A percentile compares a stretch with the other conserved stretches of the same genome.
These are phyloP conservation scores for Cerioporus squamosus DNA, from an alignment of 1,284 basidiomycete genomes.

Conservation along the genomic window DNA sequence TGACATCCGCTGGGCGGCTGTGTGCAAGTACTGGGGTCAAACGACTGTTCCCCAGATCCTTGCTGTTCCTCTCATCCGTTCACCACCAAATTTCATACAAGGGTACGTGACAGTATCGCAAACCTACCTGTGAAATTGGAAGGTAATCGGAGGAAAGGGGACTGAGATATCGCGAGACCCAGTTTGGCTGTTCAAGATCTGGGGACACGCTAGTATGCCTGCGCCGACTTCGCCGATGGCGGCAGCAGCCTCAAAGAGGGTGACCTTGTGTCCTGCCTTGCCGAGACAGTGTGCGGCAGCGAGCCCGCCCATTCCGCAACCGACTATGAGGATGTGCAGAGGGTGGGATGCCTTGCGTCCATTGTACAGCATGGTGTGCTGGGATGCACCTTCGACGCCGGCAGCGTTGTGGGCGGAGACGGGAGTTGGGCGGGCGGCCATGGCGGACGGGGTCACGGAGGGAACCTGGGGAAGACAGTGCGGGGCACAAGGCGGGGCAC, in stretches of 20 bases:
- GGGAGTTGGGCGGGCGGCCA: constrained; percentile 6
- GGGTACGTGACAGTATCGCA: too few relatives aligned
- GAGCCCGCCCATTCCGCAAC: constrained; percentile 52
- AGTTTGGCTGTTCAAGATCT: too few relatives aligned
- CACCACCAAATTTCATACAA: too few relatives aligned
- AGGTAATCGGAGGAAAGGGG: too few relatives aligned
- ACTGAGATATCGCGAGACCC: too few relatives aligned
- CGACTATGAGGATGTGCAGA: constrained; percentile 50
- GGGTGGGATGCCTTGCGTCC: constrained; percentile 37
- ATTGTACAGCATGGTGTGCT: constrained; percentile 27
- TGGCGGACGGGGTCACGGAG: constrained; percentile 1
- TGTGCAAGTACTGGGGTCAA: too few relatives aligned
- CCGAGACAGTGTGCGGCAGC: constrained; percentile 48
- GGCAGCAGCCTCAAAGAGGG: constrained; percentile 47
- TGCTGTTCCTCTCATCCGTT: too few relatives aligned
- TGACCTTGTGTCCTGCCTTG: constrained; percentile 50
- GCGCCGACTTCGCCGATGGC: constrained; percentile 52
- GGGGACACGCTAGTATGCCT: too few relatives aligned
- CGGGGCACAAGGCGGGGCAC: constrained; percentile 5
- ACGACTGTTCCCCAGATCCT: too few relatives aligned
- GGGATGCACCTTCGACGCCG: constrained; percentile 22
- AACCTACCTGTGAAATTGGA: too few relatives aligned
- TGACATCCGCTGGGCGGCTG: too few relatives aligned
- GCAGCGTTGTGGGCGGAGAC: constrained; percentile 13
- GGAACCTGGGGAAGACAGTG: not conserved